Evolutionary conservation across 768 basidiomycete species (phyloP).

Genomic region (Saitozyma podzolica): DNA sequence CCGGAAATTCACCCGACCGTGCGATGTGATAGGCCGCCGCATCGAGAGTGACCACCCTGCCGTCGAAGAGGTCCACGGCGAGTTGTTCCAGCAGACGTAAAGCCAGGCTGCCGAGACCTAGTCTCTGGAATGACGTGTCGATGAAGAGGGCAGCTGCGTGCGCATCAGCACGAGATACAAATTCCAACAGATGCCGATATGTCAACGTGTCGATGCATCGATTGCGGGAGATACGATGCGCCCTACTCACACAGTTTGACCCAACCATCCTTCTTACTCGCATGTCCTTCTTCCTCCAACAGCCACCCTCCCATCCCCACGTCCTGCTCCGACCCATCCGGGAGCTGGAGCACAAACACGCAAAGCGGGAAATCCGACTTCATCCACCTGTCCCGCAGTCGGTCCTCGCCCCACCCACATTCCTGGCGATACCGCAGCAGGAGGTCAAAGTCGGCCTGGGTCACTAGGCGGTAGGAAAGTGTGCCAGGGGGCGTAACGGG

Average conservation of each 20-base stretch:
- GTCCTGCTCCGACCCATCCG: neutral
- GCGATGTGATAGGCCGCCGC: constrained; percentile 16
- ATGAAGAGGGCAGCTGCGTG: constrained; percentile 49
- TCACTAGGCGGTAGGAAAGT: constrained; percentile 7
- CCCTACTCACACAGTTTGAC: constrained; percentile 10
- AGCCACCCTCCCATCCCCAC: constrained; percentile 13
- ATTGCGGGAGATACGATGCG: neutral
- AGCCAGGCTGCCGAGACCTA: constrained; percentile 38
- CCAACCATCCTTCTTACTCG: constrained; percentile 24
- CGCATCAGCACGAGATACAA: too few relatives aligned
- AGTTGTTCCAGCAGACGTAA: constrained; percentile 26
- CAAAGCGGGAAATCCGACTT: constrained; percentile 10
- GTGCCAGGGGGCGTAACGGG: too few relatives aligned
- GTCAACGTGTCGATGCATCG: neutral
- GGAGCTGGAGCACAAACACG: neutral
- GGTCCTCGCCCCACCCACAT: constrained; percentile 26
- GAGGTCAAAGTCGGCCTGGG: constrained; percentile 9
- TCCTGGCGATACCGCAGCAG: constrained; percentile 13
- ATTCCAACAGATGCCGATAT: too few relatives aligned
- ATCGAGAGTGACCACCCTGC: constrained; percentile 25
- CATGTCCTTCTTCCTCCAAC: constrained; percentile 57
- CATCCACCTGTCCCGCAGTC: constrained; percentile 5
- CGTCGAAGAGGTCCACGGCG: constrained; percentile 15
- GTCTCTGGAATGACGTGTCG: constrained; percentile 54
- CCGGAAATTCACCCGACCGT: too few relatives aligned